These are phyloP conservation scores for Dichomitus squalens DNA, from an alignment of 1,284 basidiomycete species.

Conservation along the genomic window DNA sequence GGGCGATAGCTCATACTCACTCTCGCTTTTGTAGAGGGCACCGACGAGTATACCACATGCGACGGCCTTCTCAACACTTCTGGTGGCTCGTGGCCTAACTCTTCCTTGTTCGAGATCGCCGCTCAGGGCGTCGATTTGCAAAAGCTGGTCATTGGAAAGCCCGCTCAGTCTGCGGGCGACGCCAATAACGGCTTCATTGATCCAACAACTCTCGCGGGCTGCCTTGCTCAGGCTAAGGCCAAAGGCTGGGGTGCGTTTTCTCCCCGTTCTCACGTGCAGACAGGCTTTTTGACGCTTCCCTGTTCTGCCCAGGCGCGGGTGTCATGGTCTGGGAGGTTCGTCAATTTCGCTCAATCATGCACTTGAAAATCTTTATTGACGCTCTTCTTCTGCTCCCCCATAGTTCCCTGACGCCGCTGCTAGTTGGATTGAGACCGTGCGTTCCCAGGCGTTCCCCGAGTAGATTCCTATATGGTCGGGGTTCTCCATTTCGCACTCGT, in stretches of 20 bases:
- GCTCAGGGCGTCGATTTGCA: constrained; percentile 51
- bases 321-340: constrained; percentile 41
- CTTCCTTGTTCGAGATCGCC: constrained; percentile 63
- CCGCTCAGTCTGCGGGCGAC: constrained; percentile 47
- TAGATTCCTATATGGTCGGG: constrained; percentile 3
- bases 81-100: constrained; percentile 51
- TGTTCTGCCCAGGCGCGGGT: constrained; percentile 45
- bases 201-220: constrained; percentile 53
- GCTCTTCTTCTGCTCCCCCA: constrained; percentile 11
- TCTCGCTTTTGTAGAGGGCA: constrained; percentile 46
- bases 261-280: neutral
- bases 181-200: constrained; percentile 62
- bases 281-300: neutral
- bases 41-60: constrained; percentile 60
- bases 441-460: constrained; percentile 44
- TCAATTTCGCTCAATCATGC: neutral
- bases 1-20: neutral
- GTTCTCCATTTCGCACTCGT: neutral
- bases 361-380: constrained; percentile 4
- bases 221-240: constrained; percentile 53
- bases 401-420: constrained; percentile 48
- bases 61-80: constrained; percentile 53
- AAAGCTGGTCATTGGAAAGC: constrained; percentile 67
- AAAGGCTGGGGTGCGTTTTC: constrained; percentile 56
- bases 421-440: constrained; percentile 51